Conservation (phyloP, 176 grass and related monocot species). For the Hsuehochloa calcarea region DNA sequence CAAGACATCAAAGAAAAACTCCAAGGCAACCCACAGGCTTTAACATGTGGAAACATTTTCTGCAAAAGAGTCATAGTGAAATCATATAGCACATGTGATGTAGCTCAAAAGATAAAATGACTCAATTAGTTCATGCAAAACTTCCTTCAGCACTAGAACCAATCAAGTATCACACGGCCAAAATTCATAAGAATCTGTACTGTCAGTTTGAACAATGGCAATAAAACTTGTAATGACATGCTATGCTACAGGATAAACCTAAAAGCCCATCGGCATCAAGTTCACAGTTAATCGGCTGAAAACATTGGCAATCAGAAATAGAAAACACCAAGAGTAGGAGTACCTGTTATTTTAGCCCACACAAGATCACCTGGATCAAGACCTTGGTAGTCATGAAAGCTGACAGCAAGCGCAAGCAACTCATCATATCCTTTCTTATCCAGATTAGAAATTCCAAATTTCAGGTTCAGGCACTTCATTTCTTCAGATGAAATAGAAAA, state of each 20-base stretch:
- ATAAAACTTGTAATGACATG: conserved; percentile 22
- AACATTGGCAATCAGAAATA: conserved; percentile 10
- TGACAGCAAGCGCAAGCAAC: too few species aligned
- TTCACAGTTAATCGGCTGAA: conserved; percentile 19
- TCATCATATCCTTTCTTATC: too few species aligned
- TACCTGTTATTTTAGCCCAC: conserved; percentile 99
- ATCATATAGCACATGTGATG: not conserved
- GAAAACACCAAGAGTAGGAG: conserved; percentile 9
- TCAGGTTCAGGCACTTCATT: too few species aligned
- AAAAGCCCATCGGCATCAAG: not conserved
- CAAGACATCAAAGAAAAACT: conserved; percentile 6
- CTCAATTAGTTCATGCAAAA: not conserved
- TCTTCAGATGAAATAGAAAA: too few species aligned
- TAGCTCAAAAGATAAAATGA: conserved; percentile 2
- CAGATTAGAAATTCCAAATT: too few species aligned
- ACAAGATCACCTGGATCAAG: conserved; percentile 91
- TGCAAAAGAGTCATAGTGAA: not conserved
- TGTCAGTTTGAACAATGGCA: not conserved
- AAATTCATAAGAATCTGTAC: not conserved
- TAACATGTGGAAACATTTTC: conserved; percentile 18
- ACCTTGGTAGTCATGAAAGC: too few species aligned
- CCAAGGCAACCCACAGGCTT: not conserved
- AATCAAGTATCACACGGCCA: not conserved
- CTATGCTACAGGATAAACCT: not conserved
- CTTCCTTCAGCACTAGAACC: not conserved